These are phyloP conservation scores for rapeseed (Brassica napus) DNA, from an alignment of 345 rosid genomes.

Conservation along the genomic window DNA sequence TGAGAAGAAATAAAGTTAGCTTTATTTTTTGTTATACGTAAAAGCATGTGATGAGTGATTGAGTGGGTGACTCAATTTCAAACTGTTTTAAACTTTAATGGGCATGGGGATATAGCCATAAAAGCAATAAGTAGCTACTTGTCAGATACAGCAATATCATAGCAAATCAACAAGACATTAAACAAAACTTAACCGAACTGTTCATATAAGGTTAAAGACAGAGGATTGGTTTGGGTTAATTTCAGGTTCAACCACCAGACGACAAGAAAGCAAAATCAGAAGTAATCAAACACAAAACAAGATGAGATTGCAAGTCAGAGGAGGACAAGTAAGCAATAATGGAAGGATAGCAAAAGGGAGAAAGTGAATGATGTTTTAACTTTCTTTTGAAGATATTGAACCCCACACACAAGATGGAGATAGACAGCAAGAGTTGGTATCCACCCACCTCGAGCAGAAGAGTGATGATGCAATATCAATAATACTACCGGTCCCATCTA, in stretches of 20 bases:
- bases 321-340: slow-evolving; percentile 39
- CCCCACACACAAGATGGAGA: slow-evolving; percentile 38
- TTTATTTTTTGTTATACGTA: slow-evolving; percentile 18
- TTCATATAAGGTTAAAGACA: background rate
- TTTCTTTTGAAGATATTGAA: slow-evolving; percentile 28
- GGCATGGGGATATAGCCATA: slow-evolving; percentile 1
- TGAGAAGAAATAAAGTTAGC: slow-evolving; percentile 23
- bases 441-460: slow-evolving; percentile 55
- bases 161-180: background rate
- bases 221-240: background rate
- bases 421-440: slow-evolving; percentile 48
- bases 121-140: background rate
- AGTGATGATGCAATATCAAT: slow-evolving; percentile 32
- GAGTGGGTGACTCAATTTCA: slow-evolving; percentile 22
- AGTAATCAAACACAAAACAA: background rate
- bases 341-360: slow-evolving; percentile 27
- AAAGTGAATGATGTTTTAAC: slow-evolving; percentile 31
- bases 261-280: background rate
- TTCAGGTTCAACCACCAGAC: background rate
- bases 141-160: background rate
- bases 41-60: slow-evolving; percentile 27
- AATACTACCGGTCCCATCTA: slow-evolving; percentile 36
- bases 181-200: background rate
- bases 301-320: slow-evolving; percentile 11
- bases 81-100: slow-evolving; percentile 1